Percentiles rank a stretch among this genome's conserved stretches.
Conservation (phyloP, 2,329 filamentous ascomycete species). For the Stachybotrys chlorohalonatus region DNA sequence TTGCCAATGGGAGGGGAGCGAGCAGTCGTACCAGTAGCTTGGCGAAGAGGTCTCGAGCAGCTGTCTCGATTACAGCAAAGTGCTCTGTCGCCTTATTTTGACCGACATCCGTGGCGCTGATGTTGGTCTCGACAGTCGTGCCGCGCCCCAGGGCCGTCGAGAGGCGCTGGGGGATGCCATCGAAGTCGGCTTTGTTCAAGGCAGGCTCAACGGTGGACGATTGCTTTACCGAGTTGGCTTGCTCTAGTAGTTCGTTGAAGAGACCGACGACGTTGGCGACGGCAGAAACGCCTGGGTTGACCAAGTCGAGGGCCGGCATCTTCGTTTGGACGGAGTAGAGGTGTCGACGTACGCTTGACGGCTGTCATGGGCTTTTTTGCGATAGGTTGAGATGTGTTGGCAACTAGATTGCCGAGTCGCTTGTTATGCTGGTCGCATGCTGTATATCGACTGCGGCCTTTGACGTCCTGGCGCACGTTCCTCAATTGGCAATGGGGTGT, state of each 20-base stretch:
- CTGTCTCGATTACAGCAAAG: conserved; percentile 71
- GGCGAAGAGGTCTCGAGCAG: conserved; percentile 73
- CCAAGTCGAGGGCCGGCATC: conserved; percentile 41
- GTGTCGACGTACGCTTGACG: neutral
- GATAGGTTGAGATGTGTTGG: neutral
- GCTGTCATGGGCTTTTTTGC: neutral
- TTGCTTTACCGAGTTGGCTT: conserved; percentile 50
- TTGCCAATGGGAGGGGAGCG: conserved; percentile 20
- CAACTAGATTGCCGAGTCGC: neutral
- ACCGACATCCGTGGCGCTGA: conserved; percentile 29
- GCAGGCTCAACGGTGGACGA: conserved; percentile 60
- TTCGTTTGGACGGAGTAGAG: conserved; percentile 7
- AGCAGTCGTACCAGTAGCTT: conserved; percentile 56
- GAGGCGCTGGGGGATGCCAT: conserved; percentile 36
- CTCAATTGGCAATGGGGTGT: neutral
- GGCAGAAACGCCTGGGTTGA: conserved; percentile 39
- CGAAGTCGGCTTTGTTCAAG: conserved; percentile 60
- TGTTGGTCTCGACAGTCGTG: conserved; percentile 11
- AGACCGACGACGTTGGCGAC: conserved; percentile 45
- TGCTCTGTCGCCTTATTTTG: conserved; percentile 33
- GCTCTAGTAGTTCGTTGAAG: conserved; percentile 47
- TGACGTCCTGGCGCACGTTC: neutral
- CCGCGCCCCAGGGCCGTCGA: conserved; percentile 21
- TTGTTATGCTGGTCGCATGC: neutral
- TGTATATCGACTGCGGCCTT: neutral